A percentile compares a stretch with the other conserved stretches of the same genome.
phyloP scores from a whole-genome alignment of 345 rosid genomes.

The Mallotus nudiflorus region DNA sequence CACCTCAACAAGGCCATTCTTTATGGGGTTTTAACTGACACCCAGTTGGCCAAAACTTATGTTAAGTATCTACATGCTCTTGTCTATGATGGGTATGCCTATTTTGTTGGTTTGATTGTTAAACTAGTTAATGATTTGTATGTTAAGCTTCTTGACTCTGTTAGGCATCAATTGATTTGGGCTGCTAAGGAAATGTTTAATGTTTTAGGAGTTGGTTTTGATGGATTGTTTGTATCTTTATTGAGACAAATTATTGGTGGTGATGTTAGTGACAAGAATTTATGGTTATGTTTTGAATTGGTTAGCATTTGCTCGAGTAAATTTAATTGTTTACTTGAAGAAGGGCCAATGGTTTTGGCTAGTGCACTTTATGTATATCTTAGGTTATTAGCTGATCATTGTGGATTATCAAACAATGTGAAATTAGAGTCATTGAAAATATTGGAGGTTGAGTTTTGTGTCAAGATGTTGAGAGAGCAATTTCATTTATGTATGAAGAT shows the following conservation, averaged over 20 bases:
- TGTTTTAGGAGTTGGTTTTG: slow-evolving; percentile 60
- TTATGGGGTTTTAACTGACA: slow-evolving; percentile 56
- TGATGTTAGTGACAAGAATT: slow-evolving; percentile 66
- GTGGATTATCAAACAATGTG: slow-evolving; percentile 33
- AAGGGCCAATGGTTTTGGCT: slow-evolving; percentile 52
- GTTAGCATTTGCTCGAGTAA: slow-evolving; percentile 47
- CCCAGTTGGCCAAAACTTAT: slow-evolving; percentile 45
- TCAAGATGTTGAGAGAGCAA: slow-evolving; percentile 74
- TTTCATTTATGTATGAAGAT: slow-evolving; percentile 56
- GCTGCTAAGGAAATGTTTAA: slow-evolving; percentile 58
- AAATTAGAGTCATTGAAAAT: slow-evolving; percentile 48
- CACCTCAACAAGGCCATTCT: slow-evolving; percentile 63
- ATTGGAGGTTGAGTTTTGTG: slow-evolving; percentile 66
- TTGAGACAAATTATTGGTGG: slow-evolving; percentile 66
- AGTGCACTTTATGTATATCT: slow-evolving; percentile 66
- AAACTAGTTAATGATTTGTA: slow-evolving; percentile 54
- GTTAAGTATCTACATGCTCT: slow-evolving; percentile 66
- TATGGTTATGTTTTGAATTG: slow-evolving; percentile 76
- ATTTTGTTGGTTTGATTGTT: slow-evolving; percentile 47
- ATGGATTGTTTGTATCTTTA: slow-evolving; percentile 49
- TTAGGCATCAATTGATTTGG: slow-evolving; percentile 62
- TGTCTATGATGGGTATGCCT: slow-evolving; percentile 69
- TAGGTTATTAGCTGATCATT: slow-evolving; percentile 71
- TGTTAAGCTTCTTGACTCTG: slow-evolving; percentile 54
- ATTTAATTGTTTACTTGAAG: slow-evolving; percentile 60